A percentile compares a stretch with the other conserved stretches of the same genome.
Conservation (phyloP, 805 yeast species). For the Ogataea corticis region DNA sequence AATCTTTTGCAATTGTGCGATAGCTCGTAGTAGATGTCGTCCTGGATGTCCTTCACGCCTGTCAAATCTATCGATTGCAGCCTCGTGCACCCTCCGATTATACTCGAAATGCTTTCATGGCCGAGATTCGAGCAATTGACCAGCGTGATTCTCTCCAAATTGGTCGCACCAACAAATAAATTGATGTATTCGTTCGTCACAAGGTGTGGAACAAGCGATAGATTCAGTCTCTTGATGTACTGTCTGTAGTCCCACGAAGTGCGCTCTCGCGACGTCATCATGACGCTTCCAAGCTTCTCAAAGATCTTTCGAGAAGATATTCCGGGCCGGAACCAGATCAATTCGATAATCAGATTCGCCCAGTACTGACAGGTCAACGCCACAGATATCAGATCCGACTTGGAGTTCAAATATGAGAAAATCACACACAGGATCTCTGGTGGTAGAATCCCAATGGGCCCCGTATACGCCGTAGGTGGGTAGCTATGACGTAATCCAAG, state of each 20-base stretch:
- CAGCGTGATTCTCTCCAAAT: conserved; percentile 81
- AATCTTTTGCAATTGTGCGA: conserved; percentile 71
- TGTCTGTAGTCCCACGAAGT: conserved; percentile 68
- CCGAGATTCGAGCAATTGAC: conserved; percentile 74
- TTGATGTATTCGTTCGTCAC: conserved; percentile 65
- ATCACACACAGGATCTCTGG: conserved; percentile 65
- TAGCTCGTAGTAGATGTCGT: conserved; percentile 65
- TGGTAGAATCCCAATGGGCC: conserved; percentile 48
- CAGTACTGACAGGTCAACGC: conserved; percentile 79
- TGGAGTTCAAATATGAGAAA: conserved; percentile 62
- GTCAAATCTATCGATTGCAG: conserved; percentile 87
- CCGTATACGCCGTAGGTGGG: conserved; percentile 12
- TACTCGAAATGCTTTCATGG: conserved; percentile 57
- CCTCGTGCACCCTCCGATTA: conserved; percentile 63
- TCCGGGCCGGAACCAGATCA: conserved; percentile 86
- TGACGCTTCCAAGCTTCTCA: conserved; percentile 54
- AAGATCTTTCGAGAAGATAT: conserved; percentile 53
- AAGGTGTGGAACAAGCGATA: conserved; percentile 68
- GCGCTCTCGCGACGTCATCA: conserved; percentile 45
- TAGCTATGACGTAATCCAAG: conserved; percentile 7
- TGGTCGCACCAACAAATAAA: conserved; percentile 65
- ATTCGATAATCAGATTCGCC: conserved; percentile 74
- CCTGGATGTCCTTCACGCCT: conserved; percentile 68
- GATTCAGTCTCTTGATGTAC: conserved; percentile 76
- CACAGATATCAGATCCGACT: conserved; percentile 57